Evolutionary conservation across 257 asterid genomes (phyloP).

Genomic region (Orobanche coerulescens): DNA sequence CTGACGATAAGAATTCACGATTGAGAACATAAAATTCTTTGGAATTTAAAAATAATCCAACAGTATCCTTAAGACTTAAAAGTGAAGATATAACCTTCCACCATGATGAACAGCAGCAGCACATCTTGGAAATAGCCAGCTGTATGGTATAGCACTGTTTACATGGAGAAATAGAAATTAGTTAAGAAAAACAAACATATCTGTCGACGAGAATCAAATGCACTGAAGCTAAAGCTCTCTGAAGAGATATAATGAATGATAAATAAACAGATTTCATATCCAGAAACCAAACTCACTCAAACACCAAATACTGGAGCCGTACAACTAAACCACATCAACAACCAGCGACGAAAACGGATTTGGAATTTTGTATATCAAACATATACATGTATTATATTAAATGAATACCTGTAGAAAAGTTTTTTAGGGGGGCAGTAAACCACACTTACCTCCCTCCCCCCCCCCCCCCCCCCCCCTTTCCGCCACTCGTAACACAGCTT

Average conservation of each 20-base stretch:
- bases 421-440: too few species aligned
- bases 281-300: background rate
- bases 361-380: too few species aligned
- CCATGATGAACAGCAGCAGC: conserved; percentile 91
- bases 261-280: background rate
- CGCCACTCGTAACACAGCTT: too few species aligned
- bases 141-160: conserved; percentile 63
- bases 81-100: conserved; percentile 55
- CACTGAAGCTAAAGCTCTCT: background rate
- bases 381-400: too few species aligned
- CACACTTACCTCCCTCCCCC: too few species aligned
- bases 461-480: too few species aligned
- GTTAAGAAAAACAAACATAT: conserved; percentile 1
- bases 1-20: conserved; percentile 34
- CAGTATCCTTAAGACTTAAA: background rate
- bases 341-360: too few species aligned
- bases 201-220: background rate
- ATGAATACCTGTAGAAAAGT: too few species aligned
- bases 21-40: conserved; percentile 8
- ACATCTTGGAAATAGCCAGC: conserved; percentile 83
- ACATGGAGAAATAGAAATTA: conserved; percentile 22
- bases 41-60: conserved; percentile 10
- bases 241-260: conserved; percentile 1
- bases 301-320: background rate
- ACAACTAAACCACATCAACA: conserved; percentile 3